Evolutionary conservation across 2,329 filamentous ascomycete genomes (phyloP).

Genomic region (Akanthomyces lecanii): DNA sequence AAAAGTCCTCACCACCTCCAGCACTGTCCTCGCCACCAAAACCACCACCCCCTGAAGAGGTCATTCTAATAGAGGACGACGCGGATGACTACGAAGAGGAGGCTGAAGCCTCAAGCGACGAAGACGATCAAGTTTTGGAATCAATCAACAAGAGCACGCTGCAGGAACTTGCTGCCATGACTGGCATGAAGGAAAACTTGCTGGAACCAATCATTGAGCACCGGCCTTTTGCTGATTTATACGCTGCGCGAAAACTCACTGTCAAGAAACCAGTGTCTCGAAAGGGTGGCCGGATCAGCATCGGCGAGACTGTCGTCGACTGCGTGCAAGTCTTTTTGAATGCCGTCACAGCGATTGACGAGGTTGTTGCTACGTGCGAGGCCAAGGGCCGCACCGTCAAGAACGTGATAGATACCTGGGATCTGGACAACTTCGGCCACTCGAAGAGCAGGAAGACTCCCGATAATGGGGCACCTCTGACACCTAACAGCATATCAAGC

Average conservation of each 20-base stretch:
- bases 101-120: slow-evolving; percentile 27
- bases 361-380: slow-evolving; percentile 74
- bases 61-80: slow-evolving; percentile 38
- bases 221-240: slow-evolving; percentile 67
- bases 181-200: slow-evolving; percentile 65
- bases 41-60: slow-evolving; percentile 20
- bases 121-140: slow-evolving; percentile 54
- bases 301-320: slow-evolving; percentile 51
- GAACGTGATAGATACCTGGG: slow-evolving; percentile 43
- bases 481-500: slow-evolving; percentile 37
- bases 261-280: slow-evolving; percentile 45
- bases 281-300: slow-evolving; percentile 42
- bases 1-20: slow-evolving; percentile 21
- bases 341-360: slow-evolving; percentile 78
- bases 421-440: slow-evolving; percentile 45
- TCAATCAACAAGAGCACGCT: slow-evolving; percentile 79
- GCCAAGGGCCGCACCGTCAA: slow-evolving; percentile 58
- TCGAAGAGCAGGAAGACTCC: slow-evolving; percentile 30
- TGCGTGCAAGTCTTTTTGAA: slow-evolving; percentile 66
- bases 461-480: slow-evolving; percentile 37
- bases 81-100: slow-evolving; percentile 39
- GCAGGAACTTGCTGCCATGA: slow-evolving; percentile 76
- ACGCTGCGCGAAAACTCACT: slow-evolving; percentile 62
- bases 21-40: slow-evolving; percentile 6
- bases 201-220: slow-evolving; percentile 66